Percentiles rank a stretch among this genome's conserved stretches.
Conservation (phyloP, 768 basidiomycete species). For the Podaxis pistillaris region DNA sequence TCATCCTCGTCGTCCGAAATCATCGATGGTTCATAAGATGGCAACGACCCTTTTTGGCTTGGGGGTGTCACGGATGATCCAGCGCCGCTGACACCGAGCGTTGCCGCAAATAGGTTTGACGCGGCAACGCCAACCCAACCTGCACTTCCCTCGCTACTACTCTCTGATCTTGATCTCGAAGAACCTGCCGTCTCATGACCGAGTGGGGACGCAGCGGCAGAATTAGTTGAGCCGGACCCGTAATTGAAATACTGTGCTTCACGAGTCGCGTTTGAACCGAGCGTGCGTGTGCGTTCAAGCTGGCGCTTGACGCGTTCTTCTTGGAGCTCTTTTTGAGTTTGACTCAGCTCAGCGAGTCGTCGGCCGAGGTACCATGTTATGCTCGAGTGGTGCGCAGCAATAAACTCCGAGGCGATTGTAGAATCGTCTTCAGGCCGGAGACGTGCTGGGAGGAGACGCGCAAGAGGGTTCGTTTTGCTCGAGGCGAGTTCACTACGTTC, state of each 20-base stretch:
- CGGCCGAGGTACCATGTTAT: constrained; percentile 90
- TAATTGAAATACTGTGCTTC: constrained; percentile 48
- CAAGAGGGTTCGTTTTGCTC: constrained; percentile 60
- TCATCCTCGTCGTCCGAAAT: constrained; percentile 58
- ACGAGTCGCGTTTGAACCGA: constrained; percentile 77
- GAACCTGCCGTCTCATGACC: constrained; percentile 22
- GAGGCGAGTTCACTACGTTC: constrained; percentile 68
- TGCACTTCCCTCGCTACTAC: constrained; percentile 10
- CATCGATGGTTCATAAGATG: constrained; percentile 30
- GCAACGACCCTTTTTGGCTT: constrained; percentile 13
- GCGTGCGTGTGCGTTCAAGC: constrained; percentile 75
- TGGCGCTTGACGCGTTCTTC: constrained; percentile 91
- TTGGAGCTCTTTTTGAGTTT: constrained; percentile 83
- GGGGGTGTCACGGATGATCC: constrained; percentile 19
- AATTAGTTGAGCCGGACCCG: constrained; percentile 27
- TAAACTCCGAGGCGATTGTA: constrained; percentile 58
- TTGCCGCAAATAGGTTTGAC: constrained; percentile 57
- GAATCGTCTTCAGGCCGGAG: constrained; percentile 54
- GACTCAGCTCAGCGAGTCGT: constrained; percentile 75
- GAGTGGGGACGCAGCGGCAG: constrained; percentile 18
- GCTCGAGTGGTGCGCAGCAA: constrained; percentile 91
- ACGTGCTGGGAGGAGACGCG: constrained; percentile 70
- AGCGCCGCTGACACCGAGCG: constrained; percentile 45
- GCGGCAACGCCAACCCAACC: constrained; percentile 60
- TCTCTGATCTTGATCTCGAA: constrained; percentile 31